Evolutionary conservation across 306 rosid genomes (phyloP), one percentile per base, ranked within the genome.

Genomic region (Ormosia emarginata): DNA sequence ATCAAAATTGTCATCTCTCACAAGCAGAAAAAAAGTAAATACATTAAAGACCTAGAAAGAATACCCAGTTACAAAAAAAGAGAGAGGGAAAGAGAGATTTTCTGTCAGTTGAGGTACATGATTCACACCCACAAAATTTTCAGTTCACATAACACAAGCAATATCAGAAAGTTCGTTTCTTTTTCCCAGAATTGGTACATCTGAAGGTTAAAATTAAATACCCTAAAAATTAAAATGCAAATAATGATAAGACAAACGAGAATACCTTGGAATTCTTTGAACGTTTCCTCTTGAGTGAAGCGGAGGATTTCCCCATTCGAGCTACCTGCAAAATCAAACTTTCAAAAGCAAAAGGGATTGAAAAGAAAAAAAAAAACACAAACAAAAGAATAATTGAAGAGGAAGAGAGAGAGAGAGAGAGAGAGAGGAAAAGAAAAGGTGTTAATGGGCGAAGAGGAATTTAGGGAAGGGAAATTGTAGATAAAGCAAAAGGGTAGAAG

Each of bases 261-360:
- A 44, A 43, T 85, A 95, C 98, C 99, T 95, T 83, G 41, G 92
- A 86, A 55, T 68, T 64, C 89, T 88, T 93, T 66, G 94, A 85
- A 70, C 89, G 92, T 64, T 90, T 90, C 84, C 61, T 92, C 69
- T 85, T 90, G 36, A 55, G 89, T 62, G 97, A 90, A 85, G 89
- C 70, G 68, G 98, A 89, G 43, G 96, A 84, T 86, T 92, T 92
- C 75, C 91, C 96, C 99, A 95, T 95, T 82, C 15, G 81, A 76
- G 29, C 49, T 24, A 78, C 86, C 97, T 85, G 97, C 88, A 84
- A 89, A 82, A 86, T 75, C 37, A 85, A 75, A 70, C 43, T 39
- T 67, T 41, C 39, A 77, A 79, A 75, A 66, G 62, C 77, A 34
- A 89, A 63, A 32, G 79, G 14, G 30, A 17, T 61, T 74, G 7